A percentile compares a stretch with the other conserved stretches of the same genome.
Evolutionary conservation across 306 rosid genomes (phyloP).

Genomic region (Hippophae rhamnoides): DNA sequence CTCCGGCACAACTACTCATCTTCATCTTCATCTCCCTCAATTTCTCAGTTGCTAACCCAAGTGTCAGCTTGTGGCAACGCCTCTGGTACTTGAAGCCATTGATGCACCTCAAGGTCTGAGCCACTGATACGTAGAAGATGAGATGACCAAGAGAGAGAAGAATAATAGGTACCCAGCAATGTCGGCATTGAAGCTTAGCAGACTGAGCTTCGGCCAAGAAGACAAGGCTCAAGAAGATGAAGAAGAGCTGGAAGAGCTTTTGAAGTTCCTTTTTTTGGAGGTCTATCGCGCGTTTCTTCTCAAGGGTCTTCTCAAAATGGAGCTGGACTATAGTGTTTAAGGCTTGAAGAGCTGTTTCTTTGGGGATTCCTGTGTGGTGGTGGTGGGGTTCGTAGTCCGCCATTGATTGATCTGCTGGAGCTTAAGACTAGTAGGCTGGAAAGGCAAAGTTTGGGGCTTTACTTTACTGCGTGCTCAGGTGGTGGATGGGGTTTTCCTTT

Average conservation of each 20-base stretch:
- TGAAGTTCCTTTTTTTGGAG: constrained; percentile 83
- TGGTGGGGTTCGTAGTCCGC: constrained; percentile 35
- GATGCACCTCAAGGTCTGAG: constrained; percentile 77
- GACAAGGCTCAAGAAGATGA: constrained; percentile 54
- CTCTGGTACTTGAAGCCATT: constrained; percentile 92
- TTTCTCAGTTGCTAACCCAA: constrained; percentile 67
- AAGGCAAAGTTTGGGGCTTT: neutral
- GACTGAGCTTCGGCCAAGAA: constrained; percentile 42
- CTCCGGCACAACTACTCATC: constrained; percentile 6
- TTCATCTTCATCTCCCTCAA: constrained; percentile 61
- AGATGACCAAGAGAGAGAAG: constrained; percentile 79
- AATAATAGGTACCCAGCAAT: constrained; percentile 80
- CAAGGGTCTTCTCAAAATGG: constrained; percentile 88
- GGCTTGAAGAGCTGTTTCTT: constrained; percentile 68
- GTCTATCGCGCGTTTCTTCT: constrained; percentile 77
- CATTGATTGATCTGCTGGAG: constrained; percentile 24
- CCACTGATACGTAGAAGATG: constrained; percentile 79
- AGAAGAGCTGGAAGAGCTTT: constrained; percentile 62
- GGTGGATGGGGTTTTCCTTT: neutral
- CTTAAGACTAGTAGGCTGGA: neutral
- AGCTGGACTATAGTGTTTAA: constrained; percentile 81
- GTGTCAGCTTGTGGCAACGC: constrained; percentile 90
- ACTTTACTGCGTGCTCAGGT: neutral
- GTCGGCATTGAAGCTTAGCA: constrained; percentile 73
- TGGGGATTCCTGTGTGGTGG: constrained; percentile 29